Evolutionary conservation across 148 eudicot species (phyloP).

Genomic region (Camellia japonica): DNA sequence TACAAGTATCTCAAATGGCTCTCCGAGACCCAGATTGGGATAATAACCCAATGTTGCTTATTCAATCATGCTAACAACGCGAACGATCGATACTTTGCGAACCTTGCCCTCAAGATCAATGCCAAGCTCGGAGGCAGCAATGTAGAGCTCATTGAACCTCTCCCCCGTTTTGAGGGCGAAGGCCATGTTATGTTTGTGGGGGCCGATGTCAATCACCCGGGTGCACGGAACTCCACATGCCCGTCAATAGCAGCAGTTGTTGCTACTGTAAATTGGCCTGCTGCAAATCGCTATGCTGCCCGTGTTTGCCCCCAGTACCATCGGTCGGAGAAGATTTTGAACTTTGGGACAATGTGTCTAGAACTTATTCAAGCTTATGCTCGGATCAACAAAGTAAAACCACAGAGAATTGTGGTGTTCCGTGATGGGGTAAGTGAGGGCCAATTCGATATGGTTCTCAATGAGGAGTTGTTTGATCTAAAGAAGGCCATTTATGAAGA

Average conservation of each 20-base stretch:
- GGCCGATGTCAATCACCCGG: slow-evolving; percentile 60
- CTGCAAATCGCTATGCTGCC: slow-evolving; percentile 47
- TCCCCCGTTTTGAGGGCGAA: slow-evolving; percentile 34
- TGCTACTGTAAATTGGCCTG: slow-evolving; percentile 54
- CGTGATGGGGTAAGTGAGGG: slow-evolving; percentile 62
- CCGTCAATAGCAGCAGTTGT: slow-evolving; percentile 61
- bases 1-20: slow-evolving; percentile 63
- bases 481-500: slow-evolving; percentile 23
- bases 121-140: slow-evolving; percentile 87
- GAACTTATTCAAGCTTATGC: slow-evolving; percentile 38
- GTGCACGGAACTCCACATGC: slow-evolving; percentile 12
- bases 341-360: slow-evolving; percentile 42
- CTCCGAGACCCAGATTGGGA: slow-evolving; percentile 64
- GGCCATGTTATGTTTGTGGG: slow-evolving; percentile 59
- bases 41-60: slow-evolving; percentile 74
- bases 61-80: slow-evolving; percentile 37
- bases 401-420: slow-evolving; percentile 43
- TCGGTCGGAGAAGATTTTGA: slow-evolving; percentile 36
- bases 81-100: slow-evolving; percentile 58
- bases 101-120: slow-evolving; percentile 75
- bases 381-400: slow-evolving; percentile 31
- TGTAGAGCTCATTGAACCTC: slow-evolving; percentile 40
- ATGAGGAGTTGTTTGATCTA: slow-evolving; percentile 42
- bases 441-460: slow-evolving; percentile 50
- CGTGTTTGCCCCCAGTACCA: slow-evolving; percentile 34